These are phyloP conservation scores for Juglanconis oblonga DNA, from an alignment of 2,329 filamentous ascomycete species.

Conservation along the genomic window DNA sequence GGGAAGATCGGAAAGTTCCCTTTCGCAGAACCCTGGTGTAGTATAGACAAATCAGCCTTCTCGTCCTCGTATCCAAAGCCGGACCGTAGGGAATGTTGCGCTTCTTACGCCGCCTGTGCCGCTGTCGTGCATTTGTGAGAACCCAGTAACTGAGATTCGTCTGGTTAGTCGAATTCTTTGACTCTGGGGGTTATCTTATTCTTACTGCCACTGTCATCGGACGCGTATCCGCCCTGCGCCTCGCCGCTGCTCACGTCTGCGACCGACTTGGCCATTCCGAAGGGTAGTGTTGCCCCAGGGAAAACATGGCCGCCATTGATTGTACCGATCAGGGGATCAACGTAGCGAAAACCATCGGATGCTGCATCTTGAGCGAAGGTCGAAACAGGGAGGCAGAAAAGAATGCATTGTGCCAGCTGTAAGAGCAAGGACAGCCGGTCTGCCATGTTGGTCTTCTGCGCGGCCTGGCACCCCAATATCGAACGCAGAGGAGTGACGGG, in stretches of 20 bases:
- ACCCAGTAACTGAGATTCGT: conserved; percentile 24
- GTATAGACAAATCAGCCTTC: background rate
- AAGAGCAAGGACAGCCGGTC: background rate
- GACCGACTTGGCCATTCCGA: conserved; percentile 29
- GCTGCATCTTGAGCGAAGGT: conserved; percentile 1
- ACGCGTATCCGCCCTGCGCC: conserved; percentile 26
- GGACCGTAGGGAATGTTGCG: background rate
- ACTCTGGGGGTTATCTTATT: background rate
- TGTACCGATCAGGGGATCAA: conserved; percentile 28
- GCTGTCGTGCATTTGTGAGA: conserved; percentile 31
- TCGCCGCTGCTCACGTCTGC: conserved; percentile 25
- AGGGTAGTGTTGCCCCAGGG: conserved; percentile 27
- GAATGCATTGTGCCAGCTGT: background rate
- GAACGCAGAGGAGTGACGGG: no score
- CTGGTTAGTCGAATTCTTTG: background rate
- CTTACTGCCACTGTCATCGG: conserved; percentile 24
- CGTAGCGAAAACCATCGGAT: conserved; percentile 1
- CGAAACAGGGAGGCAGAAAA: background rate
- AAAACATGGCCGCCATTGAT: conserved; percentile 29
- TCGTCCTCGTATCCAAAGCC: background rate
- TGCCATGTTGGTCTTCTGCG: background rate
- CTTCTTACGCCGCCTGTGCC: conserved; percentile 31
- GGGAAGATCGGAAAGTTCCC: conserved; percentile 36
- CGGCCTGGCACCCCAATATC: background rate
- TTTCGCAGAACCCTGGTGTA: conserved; percentile 22